Percentiles rank a stretch among this genome's conserved stretches.
Evolutionary conservation across 495 filamentous ascomycete species (phyloP).

Genomic region (Pseudomonodictys pantanalensis): DNA sequence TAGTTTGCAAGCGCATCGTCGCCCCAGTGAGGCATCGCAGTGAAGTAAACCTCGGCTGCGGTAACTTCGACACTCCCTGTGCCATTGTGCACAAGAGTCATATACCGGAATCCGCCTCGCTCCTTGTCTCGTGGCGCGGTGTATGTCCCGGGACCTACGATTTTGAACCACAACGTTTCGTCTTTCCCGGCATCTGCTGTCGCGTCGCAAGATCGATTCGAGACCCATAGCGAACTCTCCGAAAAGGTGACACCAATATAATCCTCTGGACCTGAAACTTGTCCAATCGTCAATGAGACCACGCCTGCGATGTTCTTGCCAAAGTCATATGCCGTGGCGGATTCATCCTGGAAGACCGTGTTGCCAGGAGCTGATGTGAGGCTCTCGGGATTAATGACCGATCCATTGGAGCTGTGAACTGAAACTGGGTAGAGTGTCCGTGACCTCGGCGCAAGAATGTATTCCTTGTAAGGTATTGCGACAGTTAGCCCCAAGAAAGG

Average conservation of each 20-base stretch:
- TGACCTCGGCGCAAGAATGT: slow-evolving; percentile 47
- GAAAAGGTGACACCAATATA: slow-evolving; percentile 48
- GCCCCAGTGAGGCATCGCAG: slow-evolving; percentile 31
- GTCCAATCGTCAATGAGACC: slow-evolving; percentile 40
- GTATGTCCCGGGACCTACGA: slow-evolving; percentile 38
- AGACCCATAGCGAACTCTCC: slow-evolving; percentile 47
- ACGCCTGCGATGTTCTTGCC: slow-evolving; percentile 48
- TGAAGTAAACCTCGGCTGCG: slow-evolving; percentile 30
- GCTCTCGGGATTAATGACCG: slow-evolving; percentile 38
- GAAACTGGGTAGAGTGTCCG: slow-evolving; percentile 39
- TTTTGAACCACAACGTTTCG: slow-evolving; percentile 43
- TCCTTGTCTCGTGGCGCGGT: slow-evolving; percentile 40
- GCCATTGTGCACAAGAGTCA: slow-evolving; percentile 39
- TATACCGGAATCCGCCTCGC: slow-evolving; percentile 47
- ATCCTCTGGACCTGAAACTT: slow-evolving; percentile 34
- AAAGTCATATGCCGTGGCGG: slow-evolving; percentile 49
- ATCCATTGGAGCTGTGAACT: slow-evolving; percentile 43
- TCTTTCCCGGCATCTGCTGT: slow-evolving; percentile 46
- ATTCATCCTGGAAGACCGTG: slow-evolving; percentile 38
- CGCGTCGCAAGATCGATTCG: slow-evolving; percentile 43
- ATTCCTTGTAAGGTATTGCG: slow-evolving; percentile 35
- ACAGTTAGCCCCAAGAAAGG: background rate
- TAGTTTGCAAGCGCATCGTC: slow-evolving; percentile 38
- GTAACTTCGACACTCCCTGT: slow-evolving; percentile 32
- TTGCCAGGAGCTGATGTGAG: slow-evolving; percentile 36